Conservation (phyloP, 2,329 filamentous ascomycete genomes). For the Arthrocladium fulminans region DNA sequence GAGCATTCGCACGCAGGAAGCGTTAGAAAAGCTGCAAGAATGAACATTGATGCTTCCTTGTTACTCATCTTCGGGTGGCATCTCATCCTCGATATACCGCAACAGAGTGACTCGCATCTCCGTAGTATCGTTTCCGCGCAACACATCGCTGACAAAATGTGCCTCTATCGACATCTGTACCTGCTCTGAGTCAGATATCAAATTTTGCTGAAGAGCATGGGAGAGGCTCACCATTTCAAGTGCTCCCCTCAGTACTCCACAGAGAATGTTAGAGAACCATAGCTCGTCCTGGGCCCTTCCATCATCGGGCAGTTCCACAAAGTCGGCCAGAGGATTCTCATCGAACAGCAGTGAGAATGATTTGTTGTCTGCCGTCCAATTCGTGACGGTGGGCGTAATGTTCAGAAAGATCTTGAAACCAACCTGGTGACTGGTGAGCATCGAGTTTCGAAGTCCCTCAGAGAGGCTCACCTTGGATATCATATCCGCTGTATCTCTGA, state of each 20-base stretch:
- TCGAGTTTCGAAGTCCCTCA: neutral
- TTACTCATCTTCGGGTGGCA: conserved; percentile 90
- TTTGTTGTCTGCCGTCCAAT: conserved; percentile 93
- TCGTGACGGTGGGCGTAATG: conserved; percentile 83
- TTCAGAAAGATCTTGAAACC: conserved; percentile 99
- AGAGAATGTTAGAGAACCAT: conserved; percentile 97
- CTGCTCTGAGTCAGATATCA: conserved; percentile 30
- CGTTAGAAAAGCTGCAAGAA: neutral
- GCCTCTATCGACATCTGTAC: conserved; percentile 97
- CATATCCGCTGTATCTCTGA: conserved; percentile 92
- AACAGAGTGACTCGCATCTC: conserved; percentile 92
- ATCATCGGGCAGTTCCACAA: conserved; percentile 94
- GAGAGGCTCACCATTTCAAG: conserved; percentile 72
- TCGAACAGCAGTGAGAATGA: conserved; percentile 95
- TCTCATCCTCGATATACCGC: conserved; percentile 92
- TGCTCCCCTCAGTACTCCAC: conserved; percentile 80
- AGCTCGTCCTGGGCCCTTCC: conserved; percentile 90
- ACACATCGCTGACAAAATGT: conserved; percentile 87
- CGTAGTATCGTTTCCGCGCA: conserved; percentile 89
- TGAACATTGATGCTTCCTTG: neutral
- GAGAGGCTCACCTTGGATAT: conserved; percentile 64
- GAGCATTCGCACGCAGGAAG: neutral
- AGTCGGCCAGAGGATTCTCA: conserved; percentile 93
- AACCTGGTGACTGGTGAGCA: conserved; percentile 48
- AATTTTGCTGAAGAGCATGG: neutral